Evolutionary conservation across 148 eudicot genomes (phyloP).

Genomic region (Chenopodium berlandieri): DNA sequence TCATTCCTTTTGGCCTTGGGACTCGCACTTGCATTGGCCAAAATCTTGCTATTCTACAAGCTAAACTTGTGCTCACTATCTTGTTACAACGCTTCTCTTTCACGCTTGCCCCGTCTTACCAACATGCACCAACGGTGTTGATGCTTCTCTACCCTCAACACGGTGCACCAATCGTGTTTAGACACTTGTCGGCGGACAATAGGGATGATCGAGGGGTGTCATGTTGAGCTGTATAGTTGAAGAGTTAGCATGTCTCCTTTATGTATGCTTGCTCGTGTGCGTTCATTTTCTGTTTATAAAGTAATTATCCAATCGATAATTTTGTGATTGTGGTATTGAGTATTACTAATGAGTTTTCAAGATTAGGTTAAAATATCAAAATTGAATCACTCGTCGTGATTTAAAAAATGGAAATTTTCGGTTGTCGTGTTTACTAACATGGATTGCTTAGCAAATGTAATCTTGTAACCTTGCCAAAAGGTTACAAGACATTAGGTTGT

Average conservation of each 20-base stretch:
- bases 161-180: conserved; percentile 78
- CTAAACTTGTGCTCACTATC: conserved; percentile 68
- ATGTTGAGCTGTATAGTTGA: conserved; percentile 4
- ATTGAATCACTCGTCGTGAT: neutral
- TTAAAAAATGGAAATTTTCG: conserved; percentile 6
- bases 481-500: conserved; percentile 2
- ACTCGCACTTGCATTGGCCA: conserved; percentile 86
- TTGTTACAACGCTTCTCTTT: conserved; percentile 70
- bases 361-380: conserved; percentile 5
- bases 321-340: conserved; percentile 1
- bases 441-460: neutral
- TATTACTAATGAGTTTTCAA: conserved; percentile 6
- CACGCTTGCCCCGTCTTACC: conserved; percentile 59
- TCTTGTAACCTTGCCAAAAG: conserved; percentile 16
- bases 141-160: conserved; percentile 88
- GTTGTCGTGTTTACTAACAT: conserved; percentile 13
- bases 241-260: neutral
- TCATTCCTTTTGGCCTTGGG: conserved; percentile 87
- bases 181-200: conserved; percentile 27
- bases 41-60: conserved; percentile 72
- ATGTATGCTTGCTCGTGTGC: neutral
- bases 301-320: neutral
- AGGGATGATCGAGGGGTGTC: conserved; percentile 22
- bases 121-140: conserved; percentile 81
- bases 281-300: conserved; percentile 25